phyloP scores from a whole-genome alignment of 805 yeast genomes.

The Saturnispora gosingensis region DNA sequence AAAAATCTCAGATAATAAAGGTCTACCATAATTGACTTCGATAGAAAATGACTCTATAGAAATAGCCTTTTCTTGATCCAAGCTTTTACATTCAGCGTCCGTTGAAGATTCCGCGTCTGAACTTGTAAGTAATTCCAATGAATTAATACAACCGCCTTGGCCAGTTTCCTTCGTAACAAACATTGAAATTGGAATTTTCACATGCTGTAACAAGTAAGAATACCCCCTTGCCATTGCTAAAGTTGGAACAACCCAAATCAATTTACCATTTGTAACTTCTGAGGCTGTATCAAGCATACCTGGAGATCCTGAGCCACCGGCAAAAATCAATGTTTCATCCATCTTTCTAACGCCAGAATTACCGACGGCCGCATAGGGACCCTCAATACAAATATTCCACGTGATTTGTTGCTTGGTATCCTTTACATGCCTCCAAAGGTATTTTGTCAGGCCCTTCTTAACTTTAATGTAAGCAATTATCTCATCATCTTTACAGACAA shows the following conservation, averaged over 20 bases:
- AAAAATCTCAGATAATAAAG: slow-evolving; percentile 27
- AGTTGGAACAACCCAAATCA: slow-evolving; percentile 56
- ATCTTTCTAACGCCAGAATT: slow-evolving; percentile 33
- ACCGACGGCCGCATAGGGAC: slow-evolving; percentile 56
- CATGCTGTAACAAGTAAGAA: background rate
- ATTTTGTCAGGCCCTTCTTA: no score
- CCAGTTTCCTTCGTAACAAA: background rate
- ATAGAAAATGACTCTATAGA: slow-evolving; percentile 8
- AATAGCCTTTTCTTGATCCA: background rate
- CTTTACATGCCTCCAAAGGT: no score
- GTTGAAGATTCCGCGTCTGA: background rate
- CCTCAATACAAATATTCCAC: slow-evolving; percentile 39
- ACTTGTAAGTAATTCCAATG: background rate
- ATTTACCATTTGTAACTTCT: slow-evolving; percentile 28
- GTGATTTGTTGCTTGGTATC: background rate
- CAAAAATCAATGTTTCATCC: slow-evolving; percentile 32
- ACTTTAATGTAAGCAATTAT: no score
- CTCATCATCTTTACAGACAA: no score
- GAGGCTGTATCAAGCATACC: slow-evolving; percentile 36
- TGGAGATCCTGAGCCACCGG: slow-evolving; percentile 70
- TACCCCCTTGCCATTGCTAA: slow-evolving; percentile 30
- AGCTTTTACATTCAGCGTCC: background rate
- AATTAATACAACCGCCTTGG: background rate
- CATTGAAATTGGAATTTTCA: background rate
- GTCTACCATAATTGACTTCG: slow-evolving; percentile 26